Evolutionary conservation across 441 rosid species (phyloP).

Genomic region (Erodium chrysanthum): DNA sequence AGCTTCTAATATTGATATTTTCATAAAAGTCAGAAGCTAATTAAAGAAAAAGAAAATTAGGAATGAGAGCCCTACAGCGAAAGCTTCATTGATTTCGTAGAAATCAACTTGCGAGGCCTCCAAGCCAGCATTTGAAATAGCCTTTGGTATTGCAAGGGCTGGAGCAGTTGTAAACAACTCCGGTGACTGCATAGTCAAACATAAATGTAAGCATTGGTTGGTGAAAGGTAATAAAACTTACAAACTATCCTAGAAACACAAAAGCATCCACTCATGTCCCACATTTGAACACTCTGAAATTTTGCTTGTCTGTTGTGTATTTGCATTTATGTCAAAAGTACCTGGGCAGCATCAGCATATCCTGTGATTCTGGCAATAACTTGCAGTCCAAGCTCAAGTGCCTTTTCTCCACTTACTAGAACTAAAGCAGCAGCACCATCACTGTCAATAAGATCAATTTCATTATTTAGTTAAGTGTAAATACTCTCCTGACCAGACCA

Average conservation of each 20-base stretch:
- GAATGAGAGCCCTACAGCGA: slow-evolving; percentile 48
- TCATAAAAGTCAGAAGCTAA: background rate
- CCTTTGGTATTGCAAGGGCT: slow-evolving; percentile 44
- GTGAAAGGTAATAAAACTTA: background rate
- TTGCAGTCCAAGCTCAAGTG: slow-evolving; percentile 58
- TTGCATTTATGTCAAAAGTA: slow-evolving; percentile 19
- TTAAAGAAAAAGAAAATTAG: background rate
- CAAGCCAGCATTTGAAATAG: slow-evolving; percentile 65
- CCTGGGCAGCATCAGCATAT: slow-evolving; percentile 96
- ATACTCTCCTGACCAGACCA: background rate
- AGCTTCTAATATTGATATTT: slow-evolving; percentile 9
- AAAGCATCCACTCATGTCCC: background rate
- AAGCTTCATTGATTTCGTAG: slow-evolving; percentile 97
- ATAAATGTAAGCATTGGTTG: background rate
- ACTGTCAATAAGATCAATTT: slow-evolving; percentile 33
- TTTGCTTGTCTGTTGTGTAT: background rate
- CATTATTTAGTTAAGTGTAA: slow-evolving; percentile 5
- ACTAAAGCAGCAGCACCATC: slow-evolving; percentile 96
- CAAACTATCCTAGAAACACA: background rate
- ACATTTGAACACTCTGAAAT: background rate
- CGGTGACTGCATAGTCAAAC: slow-evolving; percentile 40
- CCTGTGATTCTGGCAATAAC: slow-evolving; percentile 75
- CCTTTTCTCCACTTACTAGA: slow-evolving; percentile 79
- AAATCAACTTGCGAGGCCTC: slow-evolving; percentile 75
- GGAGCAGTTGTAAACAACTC: slow-evolving; percentile 12